Base-by-base conservation (phyloP, 805 yeast species). In the Metschnikowia proteae region DNA sequence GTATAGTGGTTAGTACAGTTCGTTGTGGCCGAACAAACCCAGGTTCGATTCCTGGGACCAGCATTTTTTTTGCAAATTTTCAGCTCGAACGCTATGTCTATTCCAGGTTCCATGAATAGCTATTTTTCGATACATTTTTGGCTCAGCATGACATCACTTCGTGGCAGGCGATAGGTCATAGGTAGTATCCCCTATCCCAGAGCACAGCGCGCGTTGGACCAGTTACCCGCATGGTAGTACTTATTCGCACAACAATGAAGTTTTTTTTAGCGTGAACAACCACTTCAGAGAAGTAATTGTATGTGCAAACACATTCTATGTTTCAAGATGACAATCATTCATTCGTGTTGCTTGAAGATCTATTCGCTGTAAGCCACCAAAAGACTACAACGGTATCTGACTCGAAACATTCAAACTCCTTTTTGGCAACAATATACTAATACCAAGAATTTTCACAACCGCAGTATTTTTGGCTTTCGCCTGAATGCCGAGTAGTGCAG, bases 321-420 rank as follows among this genome's bases (percentile, higher is more conserved):
- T 54, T 55, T 52, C 54, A 49, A 45, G 53, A 53, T 63, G 67
- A 63, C 52, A 62, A 56, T 36, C 47, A 48, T 28, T 49, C 48
- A 50, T 50, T 42, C 55, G 64, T 60, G 63, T 56, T 56, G 61
- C 65, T 58, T 57, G 64, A 62, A 60, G 65, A 55, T 52, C 49
- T 49, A 46, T 38, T 65, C 81, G 59, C 62, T 82, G 88, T 81
- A 80, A 76, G 86, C 58, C 83, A 77, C 84, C 78, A n/a, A 52
- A 80, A 83, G 96, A 88, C 96, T 88, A 88, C 95, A 88, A 88
- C 96, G 96, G 96, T 88, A 88, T 88, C 96, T 88, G 96, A 86
- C 39, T 58, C 36, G 46, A 42, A 51, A 47, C 48, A 50, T 22
- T n/a, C 17, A 17, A 17, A 17, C 5, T 6, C 13, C 36, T 23